Conservation (phyloP, 2,329 filamentous ascomycete genomes). For the Phyllosticta citrichinensis region DNA sequence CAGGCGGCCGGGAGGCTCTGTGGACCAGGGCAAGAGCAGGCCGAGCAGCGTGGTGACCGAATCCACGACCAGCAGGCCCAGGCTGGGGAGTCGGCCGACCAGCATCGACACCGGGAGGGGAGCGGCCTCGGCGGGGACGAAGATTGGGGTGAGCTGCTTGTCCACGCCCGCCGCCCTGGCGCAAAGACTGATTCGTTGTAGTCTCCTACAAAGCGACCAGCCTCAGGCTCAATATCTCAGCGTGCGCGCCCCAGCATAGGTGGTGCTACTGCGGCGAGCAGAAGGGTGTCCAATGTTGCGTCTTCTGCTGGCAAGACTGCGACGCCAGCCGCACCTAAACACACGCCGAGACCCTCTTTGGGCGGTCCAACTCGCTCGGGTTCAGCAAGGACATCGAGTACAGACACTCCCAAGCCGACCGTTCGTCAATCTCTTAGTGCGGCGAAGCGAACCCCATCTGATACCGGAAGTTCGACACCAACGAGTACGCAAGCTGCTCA, state of each 20-base stretch:
- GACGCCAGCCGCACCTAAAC: background rate
- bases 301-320: constrained; percentile 4
- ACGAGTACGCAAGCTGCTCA: constrained; percentile 4
- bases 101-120: constrained; percentile 19
- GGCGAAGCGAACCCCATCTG: constrained; percentile 6
- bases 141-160: constrained; percentile 3
- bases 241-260: constrained; percentile 8
- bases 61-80: constrained; percentile 14
- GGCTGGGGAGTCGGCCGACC: constrained; percentile 4
- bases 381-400: background rate
- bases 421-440: background rate
- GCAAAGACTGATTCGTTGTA: background rate
- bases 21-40: constrained; percentile 6
- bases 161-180: background rate
- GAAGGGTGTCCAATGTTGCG: constrained; percentile 7
- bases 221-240: constrained; percentile 11
- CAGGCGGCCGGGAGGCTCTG: constrained; percentile 19
- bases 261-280: constrained; percentile 1
- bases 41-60: constrained; percentile 6
- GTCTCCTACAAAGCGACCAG: constrained; percentile 9
- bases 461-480: constrained; percentile 11
- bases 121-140: background rate
- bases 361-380: background rate
- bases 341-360: constrained; percentile 1
- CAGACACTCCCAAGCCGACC: constrained; percentile 6